A percentile compares a stretch with the other conserved stretches of the same genome.
phyloP scores from a whole-genome alignment of 352 stramenopile genomes.

The Peronospora belbahrii region DNA sequence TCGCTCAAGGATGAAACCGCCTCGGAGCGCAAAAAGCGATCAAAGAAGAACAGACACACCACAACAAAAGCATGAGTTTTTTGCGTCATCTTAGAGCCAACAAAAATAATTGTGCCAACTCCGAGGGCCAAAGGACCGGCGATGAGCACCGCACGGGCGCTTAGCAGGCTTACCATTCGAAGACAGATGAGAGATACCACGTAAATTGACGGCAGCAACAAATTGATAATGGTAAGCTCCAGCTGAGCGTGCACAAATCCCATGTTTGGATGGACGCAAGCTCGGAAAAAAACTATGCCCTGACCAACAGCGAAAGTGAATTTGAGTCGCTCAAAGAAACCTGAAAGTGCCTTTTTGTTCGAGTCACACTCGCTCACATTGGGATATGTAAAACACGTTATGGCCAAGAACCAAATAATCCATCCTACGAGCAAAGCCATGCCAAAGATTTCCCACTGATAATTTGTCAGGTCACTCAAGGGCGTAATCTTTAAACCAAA shows the following conservation, averaged over 20 bases:
- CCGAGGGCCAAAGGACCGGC: slow-evolving; percentile 46
- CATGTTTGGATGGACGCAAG: slow-evolving; percentile 75
- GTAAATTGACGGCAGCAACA: slow-evolving; percentile 81
- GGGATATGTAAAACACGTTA: slow-evolving; percentile 53
- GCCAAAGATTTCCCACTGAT: slow-evolving; percentile 77
- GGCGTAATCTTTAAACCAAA: slow-evolving; percentile 61
- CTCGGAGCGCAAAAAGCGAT: slow-evolving; percentile 52
- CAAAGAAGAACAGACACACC: slow-evolving; percentile 70
- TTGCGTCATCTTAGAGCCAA: slow-evolving; percentile 70
- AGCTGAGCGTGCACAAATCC: slow-evolving; percentile 83
- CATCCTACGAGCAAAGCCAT: slow-evolving; percentile 68
- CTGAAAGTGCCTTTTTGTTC: slow-evolving; percentile 54
- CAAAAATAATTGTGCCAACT: slow-evolving; percentile 43
- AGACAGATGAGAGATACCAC: slow-evolving; percentile 77
- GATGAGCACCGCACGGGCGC: slow-evolving; percentile 33
- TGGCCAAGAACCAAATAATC: slow-evolving; percentile 77
- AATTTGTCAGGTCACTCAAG: slow-evolving; percentile 50
- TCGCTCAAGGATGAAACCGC: slow-evolving; percentile 39
- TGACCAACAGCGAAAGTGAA: slow-evolving; percentile 76
- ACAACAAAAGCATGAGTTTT: slow-evolving; percentile 71
- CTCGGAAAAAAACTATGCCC: slow-evolving; percentile 69
- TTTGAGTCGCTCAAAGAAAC: slow-evolving; percentile 75
- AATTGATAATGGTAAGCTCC: slow-evolving; percentile 85
- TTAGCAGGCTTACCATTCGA: slow-evolving; percentile 60
- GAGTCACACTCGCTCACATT: slow-evolving; percentile 49